These are phyloP conservation scores for Cucumis cinereus DNA, from an alignment of 306 rosid genomes.

Conservation along the genomic window DNA sequence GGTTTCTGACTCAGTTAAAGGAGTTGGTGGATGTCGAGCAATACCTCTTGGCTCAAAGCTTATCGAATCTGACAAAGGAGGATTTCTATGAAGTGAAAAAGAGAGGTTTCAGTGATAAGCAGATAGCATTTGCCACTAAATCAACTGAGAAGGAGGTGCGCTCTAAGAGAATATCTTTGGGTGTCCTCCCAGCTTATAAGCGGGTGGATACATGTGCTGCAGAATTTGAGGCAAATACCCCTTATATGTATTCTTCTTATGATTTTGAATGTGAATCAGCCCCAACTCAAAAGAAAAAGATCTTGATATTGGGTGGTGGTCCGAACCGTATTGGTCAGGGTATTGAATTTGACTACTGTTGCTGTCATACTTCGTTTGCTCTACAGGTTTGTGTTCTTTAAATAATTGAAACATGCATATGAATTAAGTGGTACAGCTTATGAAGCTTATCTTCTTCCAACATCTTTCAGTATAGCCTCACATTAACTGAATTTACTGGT, in stretches of 20 bases:
- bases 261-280: conserved; percentile 93
- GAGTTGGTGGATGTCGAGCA: conserved; percentile 80
- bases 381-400: conserved; percentile 56
- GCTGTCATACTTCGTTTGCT: conserved; percentile 91
- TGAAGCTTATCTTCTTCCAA: background rate
- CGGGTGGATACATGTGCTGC: conserved; percentile 99
- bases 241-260: conserved; percentile 98
- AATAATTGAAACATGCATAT: background rate
- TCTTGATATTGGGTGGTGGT: conserved; percentile 91
- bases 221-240: conserved; percentile 97
- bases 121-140: conserved; percentile 87
- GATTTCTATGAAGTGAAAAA: conserved; percentile 82
- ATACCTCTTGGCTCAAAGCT: conserved; percentile 42
- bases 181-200: conserved; percentile 71
- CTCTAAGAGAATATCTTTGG: conserved; percentile 45
- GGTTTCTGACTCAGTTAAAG: conserved; percentile 86
- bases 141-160: conserved; percentile 72
- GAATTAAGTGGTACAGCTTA: background rate
- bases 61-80: conserved; percentile 47
- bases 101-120: conserved; percentile 96
- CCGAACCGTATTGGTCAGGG: conserved; percentile 99
- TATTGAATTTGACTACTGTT: conserved; percentile 97
- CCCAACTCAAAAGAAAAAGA: conserved; percentile 74
- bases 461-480: background rate
- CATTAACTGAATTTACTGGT: background rate